These are phyloP conservation scores for Clathrus columnatus DNA, from an alignment of 768 basidiomycete genomes.

Conservation along the genomic window DNA sequence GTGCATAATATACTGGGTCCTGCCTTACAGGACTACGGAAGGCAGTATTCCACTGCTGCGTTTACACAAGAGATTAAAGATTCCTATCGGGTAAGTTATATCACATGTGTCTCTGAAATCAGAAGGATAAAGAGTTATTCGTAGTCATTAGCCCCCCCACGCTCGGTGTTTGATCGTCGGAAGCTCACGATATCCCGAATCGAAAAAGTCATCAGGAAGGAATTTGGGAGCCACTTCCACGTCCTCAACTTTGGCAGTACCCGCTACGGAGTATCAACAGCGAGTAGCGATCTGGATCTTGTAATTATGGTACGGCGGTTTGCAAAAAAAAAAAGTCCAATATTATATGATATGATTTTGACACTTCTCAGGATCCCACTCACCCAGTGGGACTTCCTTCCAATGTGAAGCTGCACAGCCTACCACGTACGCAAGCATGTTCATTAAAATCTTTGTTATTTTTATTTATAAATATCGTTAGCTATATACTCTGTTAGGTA, in stretches of 20 bases:
- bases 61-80: slow-evolving; percentile 1
- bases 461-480: background rate
- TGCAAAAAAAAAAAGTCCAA: background rate
- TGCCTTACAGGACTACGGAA: background rate
- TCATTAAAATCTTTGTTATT: background rate
- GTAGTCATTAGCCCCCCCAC: slow-evolving; percentile 6
- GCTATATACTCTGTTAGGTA: slow-evolving; percentile 26
- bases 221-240: slow-evolving; percentile 26
- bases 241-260: slow-evolving; percentile 43
- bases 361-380: slow-evolving; percentile 24
- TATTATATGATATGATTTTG: background rate
- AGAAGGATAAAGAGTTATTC: background rate
- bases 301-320: slow-evolving; percentile 37
- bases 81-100: slow-evolving; percentile 6
- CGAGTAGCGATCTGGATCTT: slow-evolving; percentile 42
- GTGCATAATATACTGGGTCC: background rate
- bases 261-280: slow-evolving; percentile 35
- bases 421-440: slow-evolving; percentile 23
- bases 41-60: slow-evolving; percentile 1
- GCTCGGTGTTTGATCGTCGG: background rate
- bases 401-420: slow-evolving; percentile 15
- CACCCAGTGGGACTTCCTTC: slow-evolving; percentile 24
- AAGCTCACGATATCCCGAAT: slow-evolving; percentile 17
- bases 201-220: slow-evolving; percentile 18
- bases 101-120: background rate